These are phyloP conservation scores for Ustilago curta DNA, from an alignment of 1,284 basidiomycete species.

Conservation along the genomic window DNA sequence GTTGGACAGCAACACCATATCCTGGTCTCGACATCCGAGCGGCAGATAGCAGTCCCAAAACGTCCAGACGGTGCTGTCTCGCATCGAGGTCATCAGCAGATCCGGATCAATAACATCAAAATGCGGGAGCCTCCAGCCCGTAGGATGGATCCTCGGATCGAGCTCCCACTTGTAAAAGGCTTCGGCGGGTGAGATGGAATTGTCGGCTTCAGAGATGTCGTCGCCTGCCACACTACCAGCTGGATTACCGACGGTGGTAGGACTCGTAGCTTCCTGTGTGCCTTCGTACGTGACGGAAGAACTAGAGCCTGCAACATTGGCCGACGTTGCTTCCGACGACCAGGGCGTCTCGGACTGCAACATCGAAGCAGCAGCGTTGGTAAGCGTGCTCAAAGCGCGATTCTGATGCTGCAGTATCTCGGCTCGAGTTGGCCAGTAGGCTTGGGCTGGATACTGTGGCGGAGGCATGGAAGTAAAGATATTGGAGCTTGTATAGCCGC, in stretches of 20 bases:
- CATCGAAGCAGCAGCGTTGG: constrained; percentile 26
- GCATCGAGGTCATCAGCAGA: constrained; percentile 22
- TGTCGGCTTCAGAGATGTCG: constrained; percentile 8
- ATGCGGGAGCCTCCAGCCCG: constrained; percentile 26
- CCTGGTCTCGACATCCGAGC: constrained; percentile 45
- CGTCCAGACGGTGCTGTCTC: constrained; percentile 43
- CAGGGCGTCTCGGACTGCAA: constrained; percentile 15
- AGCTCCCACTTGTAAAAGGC: constrained; percentile 13
- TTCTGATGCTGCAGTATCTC: constrained; percentile 20
- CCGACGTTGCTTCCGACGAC: constrained; percentile 17
- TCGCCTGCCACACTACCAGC: constrained; percentile 15
- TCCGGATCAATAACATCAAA: constrained; percentile 43
- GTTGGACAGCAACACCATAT: constrained; percentile 41
- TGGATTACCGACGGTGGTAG: constrained; percentile 17
- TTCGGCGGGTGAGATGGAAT: constrained; percentile 8
- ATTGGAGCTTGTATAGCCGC: constrained; percentile 5
- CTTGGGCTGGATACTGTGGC: constrained; percentile 34
- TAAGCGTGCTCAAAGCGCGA: constrained; percentile 21
- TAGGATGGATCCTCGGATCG: constrained; percentile 20
- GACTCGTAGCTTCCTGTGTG: constrained; percentile 14
- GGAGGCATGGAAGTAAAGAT: constrained; percentile 28
- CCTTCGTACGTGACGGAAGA: constrained; percentile 17
- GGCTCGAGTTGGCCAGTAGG: constrained; percentile 24
- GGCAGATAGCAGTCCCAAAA: constrained; percentile 55
- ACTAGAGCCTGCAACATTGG: neutral